Conservation (phyloP, 2,329 filamentous ascomycete species). For the Fusarium oxysporum region DNA sequence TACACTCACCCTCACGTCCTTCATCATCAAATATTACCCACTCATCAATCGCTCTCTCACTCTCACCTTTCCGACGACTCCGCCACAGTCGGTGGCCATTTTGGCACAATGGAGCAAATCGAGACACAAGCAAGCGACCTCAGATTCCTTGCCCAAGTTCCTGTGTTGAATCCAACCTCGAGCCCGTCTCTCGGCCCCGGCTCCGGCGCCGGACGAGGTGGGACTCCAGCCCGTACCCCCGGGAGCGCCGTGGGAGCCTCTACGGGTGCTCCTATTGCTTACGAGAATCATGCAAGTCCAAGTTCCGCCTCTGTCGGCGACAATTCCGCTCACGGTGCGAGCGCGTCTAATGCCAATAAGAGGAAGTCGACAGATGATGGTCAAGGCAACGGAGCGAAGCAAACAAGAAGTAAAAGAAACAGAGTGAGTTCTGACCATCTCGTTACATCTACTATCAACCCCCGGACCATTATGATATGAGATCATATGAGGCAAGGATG, state of each 20-base stretch:
- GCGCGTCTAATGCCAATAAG: conserved; percentile 47
- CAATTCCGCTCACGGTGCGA: conserved; percentile 59
- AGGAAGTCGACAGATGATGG: conserved; percentile 58
- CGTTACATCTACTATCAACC: conserved; percentile 1
- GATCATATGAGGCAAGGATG: conserved; percentile 17
- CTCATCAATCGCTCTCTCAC: conserved; percentile 16
- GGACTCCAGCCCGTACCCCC: conserved; percentile 33
- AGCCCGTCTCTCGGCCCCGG: conserved; percentile 37
- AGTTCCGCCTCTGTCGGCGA: conserved; percentile 59
- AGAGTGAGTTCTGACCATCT: conserved; percentile 56
- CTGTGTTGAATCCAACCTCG: conserved; percentile 44
- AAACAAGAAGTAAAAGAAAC: conserved; percentile 71
- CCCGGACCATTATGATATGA: conserved; percentile 1
- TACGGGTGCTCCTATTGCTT: conserved; percentile 48
- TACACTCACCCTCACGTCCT: conserved; percentile 19
- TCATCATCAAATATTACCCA: conserved; percentile 13
- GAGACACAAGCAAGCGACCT: conserved; percentile 66
- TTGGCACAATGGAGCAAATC: conserved; percentile 63
- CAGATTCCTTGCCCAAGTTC: conserved; percentile 61
- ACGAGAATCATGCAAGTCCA: conserved; percentile 51
- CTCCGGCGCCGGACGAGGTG: conserved; percentile 33
- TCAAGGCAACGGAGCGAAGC: conserved; percentile 51
- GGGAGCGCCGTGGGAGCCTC: conserved; percentile 39
- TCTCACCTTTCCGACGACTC: conserved; percentile 6
- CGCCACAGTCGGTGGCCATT: conserved; percentile 35